phyloP scores from a whole-genome alignment of 257 asterid genomes.

The Solanum ossicruentum region DNA sequence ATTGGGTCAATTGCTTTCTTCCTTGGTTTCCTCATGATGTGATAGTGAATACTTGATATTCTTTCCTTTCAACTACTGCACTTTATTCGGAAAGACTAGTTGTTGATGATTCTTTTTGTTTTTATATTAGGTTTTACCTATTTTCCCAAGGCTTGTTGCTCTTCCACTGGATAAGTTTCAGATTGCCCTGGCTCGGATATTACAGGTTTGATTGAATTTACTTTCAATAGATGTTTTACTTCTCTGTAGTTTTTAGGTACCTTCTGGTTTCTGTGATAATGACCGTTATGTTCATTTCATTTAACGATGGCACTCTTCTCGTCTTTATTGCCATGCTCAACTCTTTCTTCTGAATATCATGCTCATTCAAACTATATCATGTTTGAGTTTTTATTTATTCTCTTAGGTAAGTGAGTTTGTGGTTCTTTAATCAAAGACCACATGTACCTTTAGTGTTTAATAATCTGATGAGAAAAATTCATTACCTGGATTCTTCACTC shows the following conservation, averaged over 20 bases:
- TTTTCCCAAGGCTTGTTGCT: slow-evolving; percentile 82
- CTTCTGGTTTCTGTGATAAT: background rate
- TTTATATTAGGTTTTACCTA: slow-evolving; percentile 65
- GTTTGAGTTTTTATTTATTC: background rate
- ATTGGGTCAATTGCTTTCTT: background rate
- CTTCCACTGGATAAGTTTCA: slow-evolving; percentile 91
- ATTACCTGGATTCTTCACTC: background rate
- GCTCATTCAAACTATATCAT: background rate
- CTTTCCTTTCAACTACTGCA: background rate
- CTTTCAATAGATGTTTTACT: background rate
- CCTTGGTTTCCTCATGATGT: background rate
- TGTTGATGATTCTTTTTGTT: background rate
- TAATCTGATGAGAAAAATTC: background rate
- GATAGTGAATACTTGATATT: background rate
- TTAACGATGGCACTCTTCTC: background rate
- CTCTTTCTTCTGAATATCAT: background rate
- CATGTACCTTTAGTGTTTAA: background rate
- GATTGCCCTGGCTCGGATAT: slow-evolving; percentile 88
- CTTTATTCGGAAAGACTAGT: background rate
- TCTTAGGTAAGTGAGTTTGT: background rate
- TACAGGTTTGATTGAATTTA: slow-evolving; percentile 45
- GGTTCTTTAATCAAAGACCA: background rate
- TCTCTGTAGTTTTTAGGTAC: background rate
- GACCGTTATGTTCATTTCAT: background rate
- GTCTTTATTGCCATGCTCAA: background rate